Base-by-base conservation (phyloP, 345 rosid genomes). In the Lagerstroemia speciosa region DNA sequence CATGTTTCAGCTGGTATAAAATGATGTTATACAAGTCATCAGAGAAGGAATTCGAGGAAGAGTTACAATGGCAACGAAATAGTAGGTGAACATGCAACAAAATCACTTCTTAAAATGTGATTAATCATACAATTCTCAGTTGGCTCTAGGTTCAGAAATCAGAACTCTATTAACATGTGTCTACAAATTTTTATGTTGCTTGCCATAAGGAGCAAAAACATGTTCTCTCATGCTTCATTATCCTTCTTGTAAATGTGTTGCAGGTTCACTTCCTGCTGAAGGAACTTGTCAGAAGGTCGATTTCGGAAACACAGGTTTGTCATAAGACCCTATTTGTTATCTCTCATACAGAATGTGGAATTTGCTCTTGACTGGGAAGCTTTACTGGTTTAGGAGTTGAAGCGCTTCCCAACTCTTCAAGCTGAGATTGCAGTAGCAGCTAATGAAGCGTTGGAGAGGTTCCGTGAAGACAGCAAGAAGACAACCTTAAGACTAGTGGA, bases 331-430 rank as follows among this genome's bases (percentile, higher is more conserved):
- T 5, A 36, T 22, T 20, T 16, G 4, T 38, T 37, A 26, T 12
- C 22, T 24, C 14, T 64, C 0, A 36, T 19, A 19, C 2, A 1
- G 17, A 31, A 36, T 1, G 22, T 24, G 0, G 24, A 20, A 24
- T 14, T 65, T 38, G 7, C 14, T 37, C 40, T 65, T 37, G 0
- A 33, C 67, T 2, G 29, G 36, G 32, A 14, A 60, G 38, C 61
- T 34, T 33, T 46, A 74, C 48, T 68, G 46, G 40, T 36, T 38
- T 84, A 87, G 93, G 93, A 88, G 67, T 70, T 88, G 74, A 84
- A 70, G 68, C 83, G 87, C 12, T 88, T 88, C 75, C 93, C 90
- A 55, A 74, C 87, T 68, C 84, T 88, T 58, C 84, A 84, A 81
- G 83, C 79, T 63, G 87, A 84, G 73, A 82, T 88, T 58, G 79